Conservation (phyloP, 768 basidiomycete genomes). For the Pleurotus citrinopileatus region DNA sequence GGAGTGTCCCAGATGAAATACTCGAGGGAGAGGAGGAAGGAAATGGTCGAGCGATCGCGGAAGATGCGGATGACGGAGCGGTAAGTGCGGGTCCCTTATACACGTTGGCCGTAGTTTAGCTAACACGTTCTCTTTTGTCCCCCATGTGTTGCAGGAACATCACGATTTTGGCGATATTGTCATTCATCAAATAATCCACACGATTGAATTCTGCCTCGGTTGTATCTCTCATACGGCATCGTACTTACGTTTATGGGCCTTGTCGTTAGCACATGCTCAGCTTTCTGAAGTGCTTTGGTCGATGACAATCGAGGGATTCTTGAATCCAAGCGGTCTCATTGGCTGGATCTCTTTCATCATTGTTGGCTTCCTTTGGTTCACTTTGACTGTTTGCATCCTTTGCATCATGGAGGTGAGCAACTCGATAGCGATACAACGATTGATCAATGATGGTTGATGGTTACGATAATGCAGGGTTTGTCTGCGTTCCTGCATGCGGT, state of each 20-base stretch:
- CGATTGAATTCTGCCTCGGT: constrained; percentile 98
- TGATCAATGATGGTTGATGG: constrained; percentile 15
- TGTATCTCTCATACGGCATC: constrained; percentile 98
- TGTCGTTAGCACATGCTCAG: constrained; percentile 97
- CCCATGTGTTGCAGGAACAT: constrained; percentile 48
- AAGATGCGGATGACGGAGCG: constrained; percentile 69
- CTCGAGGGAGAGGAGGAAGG: constrained; percentile 83
- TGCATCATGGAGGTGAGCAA: constrained; percentile 92
- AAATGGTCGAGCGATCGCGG: constrained; percentile 68
- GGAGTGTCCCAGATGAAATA: constrained; percentile 55
- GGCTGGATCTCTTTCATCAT: constrained; percentile 53
- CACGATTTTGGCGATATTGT: constrained; percentile 95
- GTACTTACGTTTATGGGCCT: constrained; percentile 92
- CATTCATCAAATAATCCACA: constrained; percentile 97
- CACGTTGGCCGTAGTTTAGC: constrained; percentile 13
- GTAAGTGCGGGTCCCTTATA: constrained; percentile 43
- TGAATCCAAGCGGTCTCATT: constrained; percentile 63
- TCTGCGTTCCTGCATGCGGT: constrained; percentile 96
- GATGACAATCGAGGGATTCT: constrained; percentile 72
- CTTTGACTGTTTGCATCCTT: constrained; percentile 69
- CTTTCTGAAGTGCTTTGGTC: constrained; percentile 90
- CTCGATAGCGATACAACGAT: constrained; percentile 5
- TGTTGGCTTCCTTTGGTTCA: constrained; percentile 73
- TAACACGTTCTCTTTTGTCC: constrained; percentile 8
- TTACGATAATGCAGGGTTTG: constrained; percentile 57